Evolutionary conservation across 2,329 filamentous ascomycete species (phyloP).

Genomic region (Colletotrichum musicola): DNA sequence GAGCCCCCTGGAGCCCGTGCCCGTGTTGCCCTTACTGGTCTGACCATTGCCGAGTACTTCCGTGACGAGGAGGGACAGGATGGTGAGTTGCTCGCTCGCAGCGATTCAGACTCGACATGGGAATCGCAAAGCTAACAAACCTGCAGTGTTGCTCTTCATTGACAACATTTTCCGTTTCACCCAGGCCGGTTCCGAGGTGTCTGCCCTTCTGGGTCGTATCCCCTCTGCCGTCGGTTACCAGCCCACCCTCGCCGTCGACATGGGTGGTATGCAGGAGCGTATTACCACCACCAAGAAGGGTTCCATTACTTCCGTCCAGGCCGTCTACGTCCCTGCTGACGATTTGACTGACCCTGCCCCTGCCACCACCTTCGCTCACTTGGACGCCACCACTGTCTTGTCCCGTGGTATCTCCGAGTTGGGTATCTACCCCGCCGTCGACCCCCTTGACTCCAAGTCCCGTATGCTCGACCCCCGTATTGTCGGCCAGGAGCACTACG

Average conservation of each 20-base stretch:
- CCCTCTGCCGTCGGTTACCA: slow-evolving; percentile 99
- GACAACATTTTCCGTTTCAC: slow-evolving; percentile 99
- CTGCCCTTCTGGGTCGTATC: slow-evolving; percentile 98
- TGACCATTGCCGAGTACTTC: slow-evolving; percentile 88
- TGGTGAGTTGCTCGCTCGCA: slow-evolving; percentile 63
- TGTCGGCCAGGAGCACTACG: slow-evolving; percentile 97
- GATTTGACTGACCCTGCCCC: slow-evolving; percentile 99
- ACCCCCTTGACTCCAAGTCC: slow-evolving; percentile 99
- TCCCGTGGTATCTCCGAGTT: slow-evolving; percentile 99
- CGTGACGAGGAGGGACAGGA: slow-evolving; percentile 83
- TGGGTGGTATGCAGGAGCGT: slow-evolving; percentile 99
- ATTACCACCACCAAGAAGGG: slow-evolving; percentile 99
- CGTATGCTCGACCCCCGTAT: slow-evolving; percentile 99
- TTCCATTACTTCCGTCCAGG: slow-evolving; percentile 99
- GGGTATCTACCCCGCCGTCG: slow-evolving; percentile 99
- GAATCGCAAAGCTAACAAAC: slow-evolving; percentile 44
- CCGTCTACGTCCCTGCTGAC: slow-evolving; percentile 99
- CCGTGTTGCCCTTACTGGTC: slow-evolving; percentile 97
- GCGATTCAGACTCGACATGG: not conserved
- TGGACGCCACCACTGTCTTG: slow-evolving; percentile 99
- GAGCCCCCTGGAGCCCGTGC: slow-evolving; percentile 99
- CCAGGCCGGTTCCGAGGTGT: slow-evolving; percentile 99
- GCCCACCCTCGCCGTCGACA: slow-evolving; percentile 97
- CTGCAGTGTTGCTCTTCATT: slow-evolving; percentile 93
- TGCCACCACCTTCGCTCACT: slow-evolving; percentile 99